Evolutionary conservation across 2,329 filamentous ascomycete species (phyloP), one percentile per base, ranked within the genome.

Genomic region (Xylaria arbuscula): DNA sequence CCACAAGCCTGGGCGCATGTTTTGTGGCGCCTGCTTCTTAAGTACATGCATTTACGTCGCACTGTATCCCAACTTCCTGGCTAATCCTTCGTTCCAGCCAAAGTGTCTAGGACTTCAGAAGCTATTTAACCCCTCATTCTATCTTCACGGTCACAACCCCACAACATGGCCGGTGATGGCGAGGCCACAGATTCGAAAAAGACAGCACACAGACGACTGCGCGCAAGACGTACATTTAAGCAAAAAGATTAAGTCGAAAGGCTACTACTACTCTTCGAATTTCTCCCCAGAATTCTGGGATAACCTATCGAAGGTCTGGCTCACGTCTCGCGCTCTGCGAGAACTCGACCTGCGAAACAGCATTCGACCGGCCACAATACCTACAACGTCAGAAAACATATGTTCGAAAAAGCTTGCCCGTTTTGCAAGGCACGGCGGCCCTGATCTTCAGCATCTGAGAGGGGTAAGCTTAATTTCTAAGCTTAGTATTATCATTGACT

Each of bases 391-490:
- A 15, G 42, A 40, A 36, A 40, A n/a, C 5, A 22, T 42, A 57
- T 32, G 28, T 19, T 36, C 48, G 10, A 24, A 34, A 40, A 71
- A 69, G 66, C 62, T 69, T 67, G 64, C 50, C 63, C 72, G 66
- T 51, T 77, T 78, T 71, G 75, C 78, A 50, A 75, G 75, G 74
- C 73, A 70, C 62, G 77, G 79, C 50, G 78, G 78, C 56, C 78
- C 77, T 70, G 77, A 79, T 71, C 73, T 81, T 54, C 70, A 68
- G 38, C 74, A 79, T 73, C 68, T 80, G 63, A 71, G 74, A 77
- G 77, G 74, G 68, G 77, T 81, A 72, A 62, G 32, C 69, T 64
- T 42, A 36, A 57, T 57, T 42, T 57, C 36, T 57, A 42, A 22
- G 38, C 34, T 42, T 57, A 17, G 42, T 57, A 57, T 36, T 57